Base-by-base conservation (phyloP, 2,329 filamentous ascomycete species). In the Trichoderma arundinaceum region DNA sequence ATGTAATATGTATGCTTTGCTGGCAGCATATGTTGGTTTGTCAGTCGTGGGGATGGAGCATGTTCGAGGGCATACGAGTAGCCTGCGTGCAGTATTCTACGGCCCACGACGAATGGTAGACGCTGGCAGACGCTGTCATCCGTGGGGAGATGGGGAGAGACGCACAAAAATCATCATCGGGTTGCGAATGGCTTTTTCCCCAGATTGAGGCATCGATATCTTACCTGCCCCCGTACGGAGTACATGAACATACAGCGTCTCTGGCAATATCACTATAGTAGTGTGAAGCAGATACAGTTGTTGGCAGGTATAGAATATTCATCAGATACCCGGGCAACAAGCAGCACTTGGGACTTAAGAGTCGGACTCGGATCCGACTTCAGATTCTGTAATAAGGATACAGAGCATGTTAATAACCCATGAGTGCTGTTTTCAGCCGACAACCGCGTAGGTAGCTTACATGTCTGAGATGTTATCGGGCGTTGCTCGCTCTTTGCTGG, bases 1-100 rank as follows among this genome's bases (percentile, higher is more conserved):
- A 48, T 33, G 48, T 19, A 54, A 53, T 48, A 56, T 32, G 61
- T 64, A 57, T 56, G 61, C 53, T 64, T 57, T 64, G 61, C 61
- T 64, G 61, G 61, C 61, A 64, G 32, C n/a, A 38, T 10, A 44
- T 46, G 35, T 32, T 63, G 49, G 48, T 53, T 54, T 53, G 46
- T 32, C 48, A 38, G 38, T 54, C 46, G 38, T 53, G 38, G 12
- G 19, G n/a, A 41, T 28, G 22, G 22, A 4, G 22, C 22, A 28
- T 28, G 4, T 28, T 3, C 4, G 22, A 28, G 22, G 4, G 22
- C 22, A 28, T 28, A 28, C 22, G 22, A 28, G 22, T 28, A 28
- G 22, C 4, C 17, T 17, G n/a, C n/a, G 52, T 53, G 48, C 28
- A 35, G 12, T 28, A 22, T 52, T 52, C 17, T 41, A 28, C 33